Evolutionary conservation across 805 yeast species (phyloP), one percentile per base, ranked within the genome.

Genomic region (Candida silvatica): DNA sequence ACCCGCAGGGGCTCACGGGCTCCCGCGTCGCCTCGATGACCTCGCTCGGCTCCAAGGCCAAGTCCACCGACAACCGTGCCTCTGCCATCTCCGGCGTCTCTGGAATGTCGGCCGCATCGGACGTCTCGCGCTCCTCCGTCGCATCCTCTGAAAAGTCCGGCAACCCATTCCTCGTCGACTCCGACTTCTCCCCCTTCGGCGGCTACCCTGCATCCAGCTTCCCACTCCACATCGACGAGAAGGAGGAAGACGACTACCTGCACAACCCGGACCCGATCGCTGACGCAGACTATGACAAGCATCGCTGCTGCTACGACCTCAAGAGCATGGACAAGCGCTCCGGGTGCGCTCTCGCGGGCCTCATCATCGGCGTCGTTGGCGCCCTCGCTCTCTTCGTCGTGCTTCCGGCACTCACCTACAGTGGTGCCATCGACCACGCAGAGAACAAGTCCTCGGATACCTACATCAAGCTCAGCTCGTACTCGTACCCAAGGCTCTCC

Each of bases 221-320:
- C 62, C 98, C 98, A 1, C 64, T 90, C 38, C 80, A 74, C 47
- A 77, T 92, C 43, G 96, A 90, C 40, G 97, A 90, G 47, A 85
- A 85, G 59, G 98, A 90, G 59, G 80, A 83, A 7, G 98, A 90
- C 61, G 98, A 90, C 58, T 88, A 85, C 52, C 56, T 92, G 45
- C 97, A 90, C 59, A 92, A 90, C 59, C 97, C 97, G 2, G 96
- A 90, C 57, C 96, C 96, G 7, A 80, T 87, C 25, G 83, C 77
- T 30, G 98, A 92, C 55, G 95, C 94, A 17, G 74, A 78, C 40
- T 76, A 80, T 49, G 94, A 86, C 47, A 80, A 75, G 43, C 73
- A 78, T 52, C 63, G 86, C 46, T 74, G 82, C 48, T 47, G 62
- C 39, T 51, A 74, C 36, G 92, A 82, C 58, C 56, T 82, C 42